Evolutionary conservation across 805 yeast genomes (phyloP).

Genomic region (Yarrowia sp.): DNA sequence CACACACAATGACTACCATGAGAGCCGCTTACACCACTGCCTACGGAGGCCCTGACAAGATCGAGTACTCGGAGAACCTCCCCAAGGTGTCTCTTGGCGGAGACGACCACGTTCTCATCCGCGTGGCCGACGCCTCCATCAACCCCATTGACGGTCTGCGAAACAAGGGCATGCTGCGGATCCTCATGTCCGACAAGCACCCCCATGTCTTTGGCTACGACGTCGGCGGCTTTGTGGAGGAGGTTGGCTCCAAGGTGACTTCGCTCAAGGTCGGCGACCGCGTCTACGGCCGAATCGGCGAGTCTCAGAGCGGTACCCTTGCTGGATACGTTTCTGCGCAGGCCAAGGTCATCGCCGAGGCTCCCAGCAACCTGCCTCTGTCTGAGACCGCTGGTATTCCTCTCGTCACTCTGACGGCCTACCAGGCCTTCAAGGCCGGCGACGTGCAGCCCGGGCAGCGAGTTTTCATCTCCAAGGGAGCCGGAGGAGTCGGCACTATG

Average conservation of each 20-base stretch:
- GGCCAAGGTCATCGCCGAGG: slow-evolving; percentile 15
- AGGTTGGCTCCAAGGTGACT: slow-evolving; percentile 32
- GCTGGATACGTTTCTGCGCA: slow-evolving; percentile 30
- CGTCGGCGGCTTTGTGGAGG: slow-evolving; percentile 34
- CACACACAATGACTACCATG: neutral
- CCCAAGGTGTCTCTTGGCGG: slow-evolving; percentile 1
- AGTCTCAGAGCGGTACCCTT: slow-evolving; percentile 28
- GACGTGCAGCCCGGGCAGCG: slow-evolving; percentile 28
- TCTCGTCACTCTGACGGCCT: slow-evolving; percentile 30
- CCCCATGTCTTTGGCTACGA: slow-evolving; percentile 32
- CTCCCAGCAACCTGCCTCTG: slow-evolving; percentile 32
- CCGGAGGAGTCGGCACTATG: slow-evolving; percentile 30
- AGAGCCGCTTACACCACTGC: slow-evolving; percentile 8
- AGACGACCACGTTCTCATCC: slow-evolving; percentile 29
- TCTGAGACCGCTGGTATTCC: slow-evolving; percentile 33
- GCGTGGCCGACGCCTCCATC: slow-evolving; percentile 32
- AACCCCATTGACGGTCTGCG: slow-evolving; percentile 35
- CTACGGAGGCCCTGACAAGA: slow-evolving; percentile 15
- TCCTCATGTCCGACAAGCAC: slow-evolving; percentile 37
- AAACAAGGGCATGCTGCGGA: slow-evolving; percentile 27
- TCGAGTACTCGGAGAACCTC: neutral
- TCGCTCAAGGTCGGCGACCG: slow-evolving; percentile 32
- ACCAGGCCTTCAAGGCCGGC: slow-evolving; percentile 25
- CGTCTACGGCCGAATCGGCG: slow-evolving; percentile 28
- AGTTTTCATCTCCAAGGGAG: slow-evolving; percentile 30